Conservation (phyloP, 768 basidiomycete genomes). For the Suillus americanus region DNA sequence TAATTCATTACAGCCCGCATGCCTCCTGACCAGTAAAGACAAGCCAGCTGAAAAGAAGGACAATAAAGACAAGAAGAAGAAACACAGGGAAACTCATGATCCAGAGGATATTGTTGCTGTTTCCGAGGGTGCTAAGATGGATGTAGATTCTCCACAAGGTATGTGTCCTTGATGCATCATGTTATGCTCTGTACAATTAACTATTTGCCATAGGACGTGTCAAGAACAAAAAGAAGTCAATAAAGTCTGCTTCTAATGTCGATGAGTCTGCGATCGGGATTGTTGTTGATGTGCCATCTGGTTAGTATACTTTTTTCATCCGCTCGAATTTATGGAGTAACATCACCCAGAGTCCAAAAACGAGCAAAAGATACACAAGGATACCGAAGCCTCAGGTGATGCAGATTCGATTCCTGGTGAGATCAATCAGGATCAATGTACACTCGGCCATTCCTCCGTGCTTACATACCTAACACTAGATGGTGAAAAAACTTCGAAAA, state of each 20-base stretch:
- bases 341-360: constrained; percentile 3
- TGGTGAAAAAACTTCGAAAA: constrained; percentile 10
- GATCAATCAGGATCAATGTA: not conserved
- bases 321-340: not conserved
- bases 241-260: not conserved
- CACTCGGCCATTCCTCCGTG: not conserved
- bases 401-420: not conserved
- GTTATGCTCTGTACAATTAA: constrained; percentile 2
- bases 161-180: constrained; percentile 13
- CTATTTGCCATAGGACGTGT: constrained; percentile 12
- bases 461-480: not conserved
- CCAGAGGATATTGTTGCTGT: constrained; percentile 18
- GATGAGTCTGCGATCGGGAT: not conserved
- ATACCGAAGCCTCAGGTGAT: not conserved
- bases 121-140: constrained; percentile 18
- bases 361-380: constrained; percentile 18
- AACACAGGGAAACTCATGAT: constrained; percentile 40
- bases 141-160: constrained; percentile 4
- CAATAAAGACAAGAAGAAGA: constrained; percentile 42
- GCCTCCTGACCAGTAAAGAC: constrained; percentile 12
- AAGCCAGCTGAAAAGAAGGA: constrained; percentile 29
- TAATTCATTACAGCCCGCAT: not conserved
- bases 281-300: not conserved
- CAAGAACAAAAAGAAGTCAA: constrained; percentile 15
- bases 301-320: not conserved